Conservation (phyloP, 306 rosid species). For the Rubus idaeus region DNA sequence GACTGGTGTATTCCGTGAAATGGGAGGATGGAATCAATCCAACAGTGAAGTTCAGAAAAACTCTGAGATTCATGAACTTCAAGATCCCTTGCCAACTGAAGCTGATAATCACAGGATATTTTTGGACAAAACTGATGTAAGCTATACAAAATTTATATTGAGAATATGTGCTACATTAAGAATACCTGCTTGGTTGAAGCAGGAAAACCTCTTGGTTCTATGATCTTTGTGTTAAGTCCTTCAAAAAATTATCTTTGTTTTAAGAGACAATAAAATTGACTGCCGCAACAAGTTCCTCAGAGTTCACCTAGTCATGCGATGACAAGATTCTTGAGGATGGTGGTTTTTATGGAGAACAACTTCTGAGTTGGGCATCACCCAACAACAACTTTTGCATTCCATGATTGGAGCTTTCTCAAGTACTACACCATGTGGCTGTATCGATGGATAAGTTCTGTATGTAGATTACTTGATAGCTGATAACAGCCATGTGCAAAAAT, state of each 20-base stretch:
- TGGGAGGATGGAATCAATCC: constrained; percentile 73
- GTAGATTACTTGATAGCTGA: neutral
- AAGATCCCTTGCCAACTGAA: constrained; percentile 53
- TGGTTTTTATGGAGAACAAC: neutral
- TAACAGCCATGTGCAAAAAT: neutral
- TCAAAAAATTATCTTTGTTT: too few species aligned
- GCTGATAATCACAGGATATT: constrained; percentile 42
- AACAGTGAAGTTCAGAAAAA: constrained; percentile 42
- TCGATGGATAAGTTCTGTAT: neutral
- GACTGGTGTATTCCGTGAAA: constrained; percentile 85
- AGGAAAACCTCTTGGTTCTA: too few species aligned
- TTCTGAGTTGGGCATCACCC: neutral
- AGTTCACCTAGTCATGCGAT: too few species aligned
- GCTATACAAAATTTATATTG: too few species aligned
- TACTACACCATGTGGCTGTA: neutral
- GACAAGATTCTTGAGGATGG: neutral
- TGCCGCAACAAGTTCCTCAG: too few species aligned
- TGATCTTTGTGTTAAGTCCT: too few species aligned
- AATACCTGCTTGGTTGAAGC: too few species aligned
- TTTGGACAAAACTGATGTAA: constrained; percentile 74
- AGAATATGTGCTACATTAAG: too few species aligned
- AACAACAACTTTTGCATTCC: neutral
- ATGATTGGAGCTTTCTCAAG: neutral
- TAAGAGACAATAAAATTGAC: too few species aligned
- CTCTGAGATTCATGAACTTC: constrained; percentile 44